phyloP scores from a whole-genome alignment of 805 yeast genomes.

The Hanseniaspora thailandica region DNA sequence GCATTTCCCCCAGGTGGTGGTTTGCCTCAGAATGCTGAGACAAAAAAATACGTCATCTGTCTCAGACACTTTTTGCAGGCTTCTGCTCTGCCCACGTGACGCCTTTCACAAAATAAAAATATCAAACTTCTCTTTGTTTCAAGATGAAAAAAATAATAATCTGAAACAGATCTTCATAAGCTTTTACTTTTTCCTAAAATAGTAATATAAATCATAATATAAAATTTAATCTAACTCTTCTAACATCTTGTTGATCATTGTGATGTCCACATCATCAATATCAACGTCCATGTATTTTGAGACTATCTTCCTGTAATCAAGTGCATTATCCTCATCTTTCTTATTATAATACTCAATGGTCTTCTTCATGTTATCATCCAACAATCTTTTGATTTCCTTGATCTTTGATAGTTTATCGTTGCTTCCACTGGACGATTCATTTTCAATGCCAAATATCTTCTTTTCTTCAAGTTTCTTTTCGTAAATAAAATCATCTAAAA shows the following conservation, averaged over 20 bases:
- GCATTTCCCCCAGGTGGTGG: no score
- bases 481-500: constrained; percentile 9
- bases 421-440: constrained; percentile 34
- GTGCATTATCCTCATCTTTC: constrained; percentile 46
- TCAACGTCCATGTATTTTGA: constrained; percentile 26
- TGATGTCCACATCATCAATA: constrained; percentile 21
- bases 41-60: no score
- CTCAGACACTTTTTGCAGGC: no score
- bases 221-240: constrained; percentile 22
- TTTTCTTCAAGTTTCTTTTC: constrained; percentile 28
- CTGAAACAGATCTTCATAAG: no score
- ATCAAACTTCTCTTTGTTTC: no score
- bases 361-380: constrained; percentile 21
- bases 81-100: no score
- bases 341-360: constrained; percentile 42
- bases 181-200: not conserved
- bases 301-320: constrained; percentile 33
- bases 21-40: no score
- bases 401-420: not conserved
- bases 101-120: no score
- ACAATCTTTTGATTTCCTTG: not conserved
- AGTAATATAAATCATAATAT: not conserved
- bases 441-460: constrained; percentile 38
- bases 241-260: constrained; percentile 23
- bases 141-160: no score